These are phyloP conservation scores for Beauveria sp. DNA, from an alignment of 2,329 filamentous ascomycete species.

Conservation along the genomic window DNA sequence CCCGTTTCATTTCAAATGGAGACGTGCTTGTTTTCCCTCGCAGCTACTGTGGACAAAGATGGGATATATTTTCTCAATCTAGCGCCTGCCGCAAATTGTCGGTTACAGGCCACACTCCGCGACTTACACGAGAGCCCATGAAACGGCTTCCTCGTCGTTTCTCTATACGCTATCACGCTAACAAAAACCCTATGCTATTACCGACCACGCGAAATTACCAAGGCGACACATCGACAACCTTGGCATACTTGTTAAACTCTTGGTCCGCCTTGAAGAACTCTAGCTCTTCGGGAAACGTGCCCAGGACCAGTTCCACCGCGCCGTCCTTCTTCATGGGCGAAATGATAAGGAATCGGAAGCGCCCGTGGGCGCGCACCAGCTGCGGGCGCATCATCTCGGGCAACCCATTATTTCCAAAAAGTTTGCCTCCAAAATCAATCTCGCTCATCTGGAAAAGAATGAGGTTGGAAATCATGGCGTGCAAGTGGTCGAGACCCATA, in stretches of 20 bases:
- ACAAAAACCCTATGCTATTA: neutral
- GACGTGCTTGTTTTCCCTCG: neutral
- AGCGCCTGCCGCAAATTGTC: neutral
- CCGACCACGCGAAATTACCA: neutral
- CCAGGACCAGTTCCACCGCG: constrained; percentile 22
- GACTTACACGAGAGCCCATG: neutral
- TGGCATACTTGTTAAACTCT: constrained; percentile 21
- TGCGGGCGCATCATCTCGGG: constrained; percentile 22
- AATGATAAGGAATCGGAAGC: constrained; percentile 21
- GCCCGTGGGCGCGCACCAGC: constrained; percentile 20
- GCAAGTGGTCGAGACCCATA: constrained; percentile 21
- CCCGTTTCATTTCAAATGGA: neutral
- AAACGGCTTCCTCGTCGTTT: neutral
- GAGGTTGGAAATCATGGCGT: constrained; percentile 24
- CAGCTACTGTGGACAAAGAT: neutral
- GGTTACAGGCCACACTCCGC: neutral
- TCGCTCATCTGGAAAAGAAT: constrained; percentile 22
- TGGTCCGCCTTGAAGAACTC: constrained; percentile 20
- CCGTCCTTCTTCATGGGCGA: constrained; percentile 23
- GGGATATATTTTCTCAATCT: constrained; percentile 6
- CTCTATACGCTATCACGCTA: neutral
- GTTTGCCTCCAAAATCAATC: constrained; percentile 20
- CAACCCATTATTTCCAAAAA: constrained; percentile 20
- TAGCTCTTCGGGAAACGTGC: constrained; percentile 22
- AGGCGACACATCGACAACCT: constrained; percentile 13